These are phyloP conservation scores for Chalciporus sphaerocephalus DNA, from an alignment of 768 basidiomycete species.

Conservation along the genomic window DNA sequence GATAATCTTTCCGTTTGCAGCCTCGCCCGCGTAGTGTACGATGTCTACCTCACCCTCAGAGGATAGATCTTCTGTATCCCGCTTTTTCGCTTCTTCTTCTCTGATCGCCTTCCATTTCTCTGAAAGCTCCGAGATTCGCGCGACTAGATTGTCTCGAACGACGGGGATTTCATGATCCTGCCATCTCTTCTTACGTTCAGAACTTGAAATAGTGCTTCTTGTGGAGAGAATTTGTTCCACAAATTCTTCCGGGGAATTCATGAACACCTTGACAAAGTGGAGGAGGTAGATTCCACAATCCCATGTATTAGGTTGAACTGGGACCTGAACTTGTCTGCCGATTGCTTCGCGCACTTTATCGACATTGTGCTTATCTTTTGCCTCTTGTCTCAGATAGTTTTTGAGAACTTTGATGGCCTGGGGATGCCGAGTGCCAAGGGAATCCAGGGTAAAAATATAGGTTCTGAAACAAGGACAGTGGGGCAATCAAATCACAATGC, in stretches of 20 bases:
- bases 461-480: slow-evolving; percentile 42
- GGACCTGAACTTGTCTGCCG: slow-evolving; percentile 64
- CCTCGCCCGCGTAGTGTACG: slow-evolving; percentile 20
- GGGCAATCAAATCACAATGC: neutral
- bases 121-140: slow-evolving; percentile 47
- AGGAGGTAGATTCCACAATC: slow-evolving; percentile 93
- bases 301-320: slow-evolving; percentile 81
- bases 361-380: slow-evolving; percentile 59
- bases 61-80: slow-evolving; percentile 20
- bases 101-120: slow-evolving; percentile 47
- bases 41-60: slow-evolving; percentile 42
- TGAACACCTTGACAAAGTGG: slow-evolving; percentile 78
- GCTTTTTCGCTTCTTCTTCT: slow-evolving; percentile 31
- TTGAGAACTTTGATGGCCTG: slow-evolving; percentile 57
- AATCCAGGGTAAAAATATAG: slow-evolving; percentile 86
- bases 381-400: slow-evolving; percentile 72
- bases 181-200: slow-evolving; percentile 49
- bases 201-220: slow-evolving; percentile 31
- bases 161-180: slow-evolving; percentile 41
- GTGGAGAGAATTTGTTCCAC: slow-evolving; percentile 43
- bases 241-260: slow-evolving; percentile 54
- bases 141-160: slow-evolving; percentile 44
- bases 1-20: neutral
- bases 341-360: slow-evolving; percentile 36
- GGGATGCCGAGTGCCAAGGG: slow-evolving; percentile 70